Evolutionary conservation across 2,329 filamentous ascomycete species (phyloP).

Genomic region (Ceratocystis harringtonii): DNA sequence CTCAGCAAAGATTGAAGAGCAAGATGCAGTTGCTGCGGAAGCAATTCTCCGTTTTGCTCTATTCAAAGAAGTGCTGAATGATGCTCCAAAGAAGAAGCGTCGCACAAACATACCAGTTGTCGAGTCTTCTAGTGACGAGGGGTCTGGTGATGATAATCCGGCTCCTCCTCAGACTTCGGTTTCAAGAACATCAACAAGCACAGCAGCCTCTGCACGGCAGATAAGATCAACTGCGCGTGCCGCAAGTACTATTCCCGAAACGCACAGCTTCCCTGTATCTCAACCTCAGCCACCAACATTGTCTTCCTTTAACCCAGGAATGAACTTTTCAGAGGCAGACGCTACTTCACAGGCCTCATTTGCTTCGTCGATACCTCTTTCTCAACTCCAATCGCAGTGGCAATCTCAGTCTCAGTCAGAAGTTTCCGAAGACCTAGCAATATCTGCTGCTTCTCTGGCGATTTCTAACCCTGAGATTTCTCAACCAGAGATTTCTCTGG

Average conservation of each 20-base stretch:
- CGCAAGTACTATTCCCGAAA: constrained; percentile 22
- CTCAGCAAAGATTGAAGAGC: constrained; percentile 75
- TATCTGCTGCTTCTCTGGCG: constrained; percentile 27
- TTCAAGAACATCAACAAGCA: constrained; percentile 29
- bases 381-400: constrained; percentile 39
- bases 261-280: constrained; percentile 14
- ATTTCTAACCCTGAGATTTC: constrained; percentile 34
- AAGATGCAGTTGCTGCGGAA: constrained; percentile 77
- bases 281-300: constrained; percentile 14
- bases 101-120: constrained; percentile 47
- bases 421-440: constrained; percentile 28
- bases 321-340: background rate
- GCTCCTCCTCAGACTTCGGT: background rate
- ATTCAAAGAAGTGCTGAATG: constrained; percentile 84
- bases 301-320: background rate
- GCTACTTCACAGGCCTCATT: constrained; percentile 40
- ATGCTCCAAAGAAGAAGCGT: constrained; percentile 69
- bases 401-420: constrained; percentile 22
- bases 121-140: constrained; percentile 43
- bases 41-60: constrained; percentile 82
- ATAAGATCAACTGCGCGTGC: constrained; percentile 21
- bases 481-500: constrained; percentile 37
- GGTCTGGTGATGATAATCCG: constrained; percentile 29
- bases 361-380: constrained; percentile 65
- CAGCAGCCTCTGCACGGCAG: constrained; percentile 17